Evolutionary conservation across 2,329 filamentous ascomycete species (phyloP).

Genomic region (Eurotiales sp.): DNA sequence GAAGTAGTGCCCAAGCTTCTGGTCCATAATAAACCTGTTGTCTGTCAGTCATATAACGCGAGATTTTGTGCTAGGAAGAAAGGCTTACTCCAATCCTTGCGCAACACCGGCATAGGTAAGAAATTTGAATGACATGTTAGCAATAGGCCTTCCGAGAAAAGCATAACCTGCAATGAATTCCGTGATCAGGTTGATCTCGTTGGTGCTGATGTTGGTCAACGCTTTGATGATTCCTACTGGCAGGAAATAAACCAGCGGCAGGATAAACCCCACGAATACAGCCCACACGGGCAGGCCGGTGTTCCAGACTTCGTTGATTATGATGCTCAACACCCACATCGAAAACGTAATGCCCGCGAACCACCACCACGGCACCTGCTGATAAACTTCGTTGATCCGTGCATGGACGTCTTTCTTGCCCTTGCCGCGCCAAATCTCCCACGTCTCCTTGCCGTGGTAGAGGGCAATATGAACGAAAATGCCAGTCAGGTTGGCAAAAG

Average conservation of each 20-base stretch:
- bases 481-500: slow-evolving; percentile 64
- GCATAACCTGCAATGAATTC: slow-evolving; percentile 50
- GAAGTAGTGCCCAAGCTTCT: slow-evolving; percentile 57
- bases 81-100: slow-evolving; percentile 51
- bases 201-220: slow-evolving; percentile 48
- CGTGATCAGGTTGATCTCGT: slow-evolving; percentile 46
- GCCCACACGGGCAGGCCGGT: slow-evolving; percentile 46
- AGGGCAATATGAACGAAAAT: slow-evolving; percentile 41
- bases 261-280: slow-evolving; percentile 42
- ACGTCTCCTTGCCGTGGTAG: slow-evolving; percentile 36
- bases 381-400: slow-evolving; percentile 41
- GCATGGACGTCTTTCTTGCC: slow-evolving; percentile 40
- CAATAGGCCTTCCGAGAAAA: slow-evolving; percentile 45
- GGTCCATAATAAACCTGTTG: slow-evolving; percentile 59
- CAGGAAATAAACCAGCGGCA: slow-evolving; percentile 46
- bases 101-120: slow-evolving; percentile 66
- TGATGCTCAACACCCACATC: slow-evolving; percentile 35
- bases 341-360: slow-evolving; percentile 37
- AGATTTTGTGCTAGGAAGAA: too few species aligned
- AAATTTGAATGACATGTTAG: slow-evolving; percentile 65
- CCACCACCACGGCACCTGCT: slow-evolving; percentile 45
- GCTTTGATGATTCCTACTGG: slow-evolving; percentile 49
- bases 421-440: slow-evolving; percentile 32
- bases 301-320: slow-evolving; percentile 41
- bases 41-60: slow-evolving; percentile 23